Base-by-base conservation (phyloP, 331 rosid genomes). In the Cydonia oblonga region DNA sequence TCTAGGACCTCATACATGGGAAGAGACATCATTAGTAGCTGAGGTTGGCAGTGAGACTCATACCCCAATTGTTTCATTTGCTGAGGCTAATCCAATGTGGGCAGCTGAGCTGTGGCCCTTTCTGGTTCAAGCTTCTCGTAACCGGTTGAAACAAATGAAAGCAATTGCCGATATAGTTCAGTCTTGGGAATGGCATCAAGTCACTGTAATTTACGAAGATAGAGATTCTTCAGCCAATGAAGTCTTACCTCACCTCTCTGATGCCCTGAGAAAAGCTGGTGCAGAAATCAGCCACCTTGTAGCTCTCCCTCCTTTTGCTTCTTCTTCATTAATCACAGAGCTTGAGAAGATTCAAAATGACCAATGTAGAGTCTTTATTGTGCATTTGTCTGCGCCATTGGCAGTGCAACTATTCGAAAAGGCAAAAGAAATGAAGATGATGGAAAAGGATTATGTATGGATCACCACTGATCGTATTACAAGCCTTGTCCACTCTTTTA, bases 391-490 rank as follows among this genome's bases (percentile, higher is more conserved):
- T 3, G 72, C 78, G 26, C 23, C 73, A 25, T 76, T 82, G 77
- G 86, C 87, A 1, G 10, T 77, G 56, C 51, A 30, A 14, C 52
- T 88, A 3, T 83, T 85, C 40, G 23, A 70, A 46, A 81, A 19
- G 51, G 88, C 86, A 32, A 81, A 65, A 8, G 75, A 79, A 52
- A 64, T 84, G 82, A 65, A 79, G 6, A 85, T 88, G 88, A 70
- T 82, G 79, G 86, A 78, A 60, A 76, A 73, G 40, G 88, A 54
- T 56, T 83, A 73, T 71, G 87, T 83, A 18, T 85, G 90, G 92
- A 88, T 88, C 75, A 78, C 84, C 9, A 78, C 86, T 23, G 86
- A 88, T 69, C 67, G 81, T 22, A 59, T 84, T 69, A 76, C 93
- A 40, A 80, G 78, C 76, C 81, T 86, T 74, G 77, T 83, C 22